A percentile compares a stretch with the other conserved stretches of the same genome.
Conservation (phyloP, 768 basidiomycete species). For the Candolleomyces aberdarensis region DNA sequence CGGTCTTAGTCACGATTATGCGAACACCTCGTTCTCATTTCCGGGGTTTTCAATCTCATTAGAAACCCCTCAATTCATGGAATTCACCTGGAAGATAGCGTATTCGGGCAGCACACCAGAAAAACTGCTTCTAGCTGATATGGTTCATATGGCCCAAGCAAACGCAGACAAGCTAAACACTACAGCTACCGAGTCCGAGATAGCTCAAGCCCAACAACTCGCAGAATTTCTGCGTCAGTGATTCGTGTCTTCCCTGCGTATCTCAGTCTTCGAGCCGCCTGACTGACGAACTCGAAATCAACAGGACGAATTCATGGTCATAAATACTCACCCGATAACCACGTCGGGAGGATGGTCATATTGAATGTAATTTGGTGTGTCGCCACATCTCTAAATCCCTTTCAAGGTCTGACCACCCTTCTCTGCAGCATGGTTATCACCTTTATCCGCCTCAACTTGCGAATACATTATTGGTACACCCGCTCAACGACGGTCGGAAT, state of each 20-base stretch:
- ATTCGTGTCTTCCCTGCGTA: no score
- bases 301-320: background rate
- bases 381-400: background rate
- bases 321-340: background rate
- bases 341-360: background rate
- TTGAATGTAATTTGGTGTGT: background rate
- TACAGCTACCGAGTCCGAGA: background rate
- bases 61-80: constrained; percentile 20
- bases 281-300: background rate
- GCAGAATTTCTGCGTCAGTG: background rate
- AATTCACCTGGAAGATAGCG: constrained; percentile 32
- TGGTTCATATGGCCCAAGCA: background rate
- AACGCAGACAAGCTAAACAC: background rate
- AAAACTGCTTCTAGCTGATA: constrained; percentile 11
- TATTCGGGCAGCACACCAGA: constrained; percentile 23
- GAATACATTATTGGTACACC: constrained; percentile 31
- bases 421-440: constrained; percentile 11
- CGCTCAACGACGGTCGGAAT: constrained; percentile 29
- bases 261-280: background rate
- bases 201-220: background rate
- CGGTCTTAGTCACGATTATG: background rate
- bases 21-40: background rate
- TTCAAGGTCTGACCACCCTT: background rate
- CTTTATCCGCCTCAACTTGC: constrained; percentile 10
- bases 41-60: background rate